Conservation (phyloP, 345 rosid genomes). For the Arabis hirsuta region DNA sequence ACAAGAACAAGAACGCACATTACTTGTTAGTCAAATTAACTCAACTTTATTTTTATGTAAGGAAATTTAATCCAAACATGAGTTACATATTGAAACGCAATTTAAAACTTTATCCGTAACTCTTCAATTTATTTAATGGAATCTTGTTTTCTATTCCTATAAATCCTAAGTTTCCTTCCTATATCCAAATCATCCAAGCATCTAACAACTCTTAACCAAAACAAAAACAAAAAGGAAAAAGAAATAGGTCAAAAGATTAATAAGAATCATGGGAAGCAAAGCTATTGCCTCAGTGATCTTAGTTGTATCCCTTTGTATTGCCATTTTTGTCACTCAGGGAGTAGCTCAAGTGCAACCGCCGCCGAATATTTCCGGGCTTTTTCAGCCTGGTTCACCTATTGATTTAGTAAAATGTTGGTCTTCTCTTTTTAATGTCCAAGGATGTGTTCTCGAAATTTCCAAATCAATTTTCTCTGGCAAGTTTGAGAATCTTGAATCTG, state of each 20-base stretch:
- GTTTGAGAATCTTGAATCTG: not conserved
- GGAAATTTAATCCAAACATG: not conserved
- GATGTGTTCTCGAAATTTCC: conserved; percentile 21
- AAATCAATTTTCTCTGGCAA: conserved; percentile 15
- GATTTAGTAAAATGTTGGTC: conserved; percentile 30
- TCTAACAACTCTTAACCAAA: not conserved
- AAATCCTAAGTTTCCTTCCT: conserved; percentile 16
- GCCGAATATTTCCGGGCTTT: not conserved
- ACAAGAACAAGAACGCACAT: conserved; percentile 7
- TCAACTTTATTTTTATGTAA: not conserved
- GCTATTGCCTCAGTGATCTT: not conserved
- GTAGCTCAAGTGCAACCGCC: conserved; percentile 1
- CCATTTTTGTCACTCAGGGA: conserved; percentile 4
- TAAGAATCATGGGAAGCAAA: conserved; percentile 10
- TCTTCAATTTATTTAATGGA: not conserved
- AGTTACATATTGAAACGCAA: not conserved
- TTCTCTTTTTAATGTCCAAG: conserved; percentile 9
- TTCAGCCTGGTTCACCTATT: conserved; percentile 3
- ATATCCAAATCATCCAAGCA: conserved; percentile 7
- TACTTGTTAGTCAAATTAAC: not conserved
- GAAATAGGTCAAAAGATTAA: not conserved
- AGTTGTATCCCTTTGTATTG: not conserved
- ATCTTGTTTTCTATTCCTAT: not conserved
- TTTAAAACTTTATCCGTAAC: not conserved
- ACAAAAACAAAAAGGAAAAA: not conserved